phyloP scores from a whole-genome alignment of 495 filamentous ascomycete genomes.

The Trichoderma erinaceum region DNA sequence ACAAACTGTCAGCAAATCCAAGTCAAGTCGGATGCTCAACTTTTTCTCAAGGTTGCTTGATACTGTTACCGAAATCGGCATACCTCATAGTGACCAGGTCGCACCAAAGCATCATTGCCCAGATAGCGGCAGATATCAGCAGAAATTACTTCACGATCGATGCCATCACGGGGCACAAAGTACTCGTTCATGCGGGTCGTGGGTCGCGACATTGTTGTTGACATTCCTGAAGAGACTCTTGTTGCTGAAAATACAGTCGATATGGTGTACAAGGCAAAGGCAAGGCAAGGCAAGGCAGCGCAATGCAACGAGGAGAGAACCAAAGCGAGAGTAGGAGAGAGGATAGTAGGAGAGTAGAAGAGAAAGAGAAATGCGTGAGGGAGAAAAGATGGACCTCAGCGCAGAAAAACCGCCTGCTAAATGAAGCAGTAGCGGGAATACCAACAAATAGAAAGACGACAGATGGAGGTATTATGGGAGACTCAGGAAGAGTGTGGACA shows the following conservation, averaged over 20 bases:
- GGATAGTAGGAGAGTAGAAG: constrained; percentile 21
- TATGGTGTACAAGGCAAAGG: not conserved
- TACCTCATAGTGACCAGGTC: constrained; percentile 78
- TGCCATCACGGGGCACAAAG: constrained; percentile 83
- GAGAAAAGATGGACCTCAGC: constrained; percentile 13
- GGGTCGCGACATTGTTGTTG: constrained; percentile 30
- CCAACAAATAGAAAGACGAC: constrained; percentile 17
- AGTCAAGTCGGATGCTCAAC: not conserved
- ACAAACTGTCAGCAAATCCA: constrained; percentile 21
- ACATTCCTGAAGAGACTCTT: not conserved
- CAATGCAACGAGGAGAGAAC: constrained; percentile 14
- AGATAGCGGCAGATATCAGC: constrained; percentile 93
- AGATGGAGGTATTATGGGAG: constrained; percentile 21
- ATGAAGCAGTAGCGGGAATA: constrained; percentile 21
- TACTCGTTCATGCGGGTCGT: constrained; percentile 68
- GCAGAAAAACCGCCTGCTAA: constrained; percentile 7
- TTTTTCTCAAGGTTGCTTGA: not conserved
- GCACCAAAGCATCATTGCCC: constrained; percentile 83
- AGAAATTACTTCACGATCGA: constrained; percentile 88
- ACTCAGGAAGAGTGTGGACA: constrained; percentile 25
- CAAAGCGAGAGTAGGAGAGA: constrained; percentile 15
- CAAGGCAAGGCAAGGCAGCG: not conserved
- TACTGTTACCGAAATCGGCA: constrained; percentile 25
- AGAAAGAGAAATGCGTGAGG: constrained; percentile 9
- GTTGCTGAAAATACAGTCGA: not conserved